Conservation (phyloP, 495 filamentous ascomycete genomes). For the Penicillium silybi region DNA sequence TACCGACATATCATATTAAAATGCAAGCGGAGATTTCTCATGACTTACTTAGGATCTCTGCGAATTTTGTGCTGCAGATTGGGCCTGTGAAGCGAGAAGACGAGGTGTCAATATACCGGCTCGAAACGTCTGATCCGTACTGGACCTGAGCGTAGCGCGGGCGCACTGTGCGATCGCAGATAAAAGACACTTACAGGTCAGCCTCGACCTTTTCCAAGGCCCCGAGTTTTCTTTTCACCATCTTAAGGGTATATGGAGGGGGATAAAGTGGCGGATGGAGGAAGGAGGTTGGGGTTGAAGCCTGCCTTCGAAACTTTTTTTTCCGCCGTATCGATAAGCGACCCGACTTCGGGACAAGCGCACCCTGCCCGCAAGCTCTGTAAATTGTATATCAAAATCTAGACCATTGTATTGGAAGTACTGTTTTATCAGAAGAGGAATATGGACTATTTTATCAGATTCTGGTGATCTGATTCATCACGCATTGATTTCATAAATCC, state of each 20-base stretch:
- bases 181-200: slow-evolving; percentile 56
- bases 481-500: not conserved
- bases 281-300: slow-evolving; percentile 19
- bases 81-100: slow-evolving; percentile 45
- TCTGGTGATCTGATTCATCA: not conserved
- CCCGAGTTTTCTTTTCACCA: slow-evolving; percentile 82
- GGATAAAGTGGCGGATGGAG: slow-evolving; percentile 7
- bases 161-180: slow-evolving; percentile 19
- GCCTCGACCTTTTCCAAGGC: slow-evolving; percentile 95
- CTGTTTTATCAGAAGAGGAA: not conserved
- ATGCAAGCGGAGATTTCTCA: not conserved
- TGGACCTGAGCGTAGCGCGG: not conserved
- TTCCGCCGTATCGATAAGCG: slow-evolving; percentile 46
- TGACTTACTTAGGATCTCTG: slow-evolving; percentile 68
- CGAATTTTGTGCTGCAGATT: slow-evolving; percentile 87
- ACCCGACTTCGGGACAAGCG: not conserved
- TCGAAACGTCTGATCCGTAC: not conserved
- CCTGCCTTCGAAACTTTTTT: slow-evolving; percentile 38
- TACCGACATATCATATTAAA: not conserved
- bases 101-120: slow-evolving; percentile 17
- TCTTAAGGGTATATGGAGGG: slow-evolving; percentile 26
- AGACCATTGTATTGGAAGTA: not conserved
- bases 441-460: not conserved
- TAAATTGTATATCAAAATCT: not conserved
- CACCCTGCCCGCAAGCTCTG: not conserved